These are phyloP conservation scores for Ganoderma leucocontextum DNA, from an alignment of 1,284 basidiomycete species.

Conservation along the genomic window DNA sequence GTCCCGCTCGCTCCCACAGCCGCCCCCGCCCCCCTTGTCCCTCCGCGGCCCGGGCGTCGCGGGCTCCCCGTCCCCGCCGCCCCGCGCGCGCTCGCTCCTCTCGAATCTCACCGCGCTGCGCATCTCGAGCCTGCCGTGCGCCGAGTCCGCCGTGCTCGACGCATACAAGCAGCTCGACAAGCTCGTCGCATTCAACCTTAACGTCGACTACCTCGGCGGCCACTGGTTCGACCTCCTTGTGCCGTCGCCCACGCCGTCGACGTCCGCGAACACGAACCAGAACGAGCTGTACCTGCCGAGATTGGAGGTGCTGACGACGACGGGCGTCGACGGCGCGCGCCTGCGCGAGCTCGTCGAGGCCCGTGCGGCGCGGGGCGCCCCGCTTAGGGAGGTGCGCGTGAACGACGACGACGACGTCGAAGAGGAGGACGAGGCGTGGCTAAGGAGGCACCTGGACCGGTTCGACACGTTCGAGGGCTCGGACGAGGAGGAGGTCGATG, in stretches of 20 bases:
- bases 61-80: slow-evolving; percentile 26
- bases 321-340: slow-evolving; percentile 48
- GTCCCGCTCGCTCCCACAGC: slow-evolving; percentile 29
- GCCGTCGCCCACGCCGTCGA: slow-evolving; percentile 15
- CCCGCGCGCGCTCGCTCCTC: slow-evolving; percentile 38
- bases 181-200: slow-evolving; percentile 54
- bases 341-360: slow-evolving; percentile 54
- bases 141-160: slow-evolving; percentile 42
- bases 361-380: slow-evolving; percentile 50
- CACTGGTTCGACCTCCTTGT: slow-evolving; percentile 52
- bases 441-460: slow-evolving; percentile 33
- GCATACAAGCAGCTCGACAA: slow-evolving; percentile 48
- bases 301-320: slow-evolving; percentile 54
- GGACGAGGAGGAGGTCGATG: slow-evolving; percentile 35
- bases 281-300: slow-evolving; percentile 42
- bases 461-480: slow-evolving; percentile 37
- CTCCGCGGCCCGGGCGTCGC: slow-evolving; percentile 30
- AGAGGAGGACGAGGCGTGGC: slow-evolving; percentile 33
- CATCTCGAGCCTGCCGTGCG: slow-evolving; percentile 56
- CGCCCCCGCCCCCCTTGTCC: slow-evolving; percentile 15
- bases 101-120: slow-evolving; percentile 51
- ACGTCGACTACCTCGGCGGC: slow-evolving; percentile 46
- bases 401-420: slow-evolving; percentile 34
- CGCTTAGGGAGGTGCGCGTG: slow-evolving; percentile 56
- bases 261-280: slow-evolving; percentile 11